phyloP scores from a whole-genome alignment of 2,329 filamentous ascomycete species.

The Colletotrichum sp. region DNA sequence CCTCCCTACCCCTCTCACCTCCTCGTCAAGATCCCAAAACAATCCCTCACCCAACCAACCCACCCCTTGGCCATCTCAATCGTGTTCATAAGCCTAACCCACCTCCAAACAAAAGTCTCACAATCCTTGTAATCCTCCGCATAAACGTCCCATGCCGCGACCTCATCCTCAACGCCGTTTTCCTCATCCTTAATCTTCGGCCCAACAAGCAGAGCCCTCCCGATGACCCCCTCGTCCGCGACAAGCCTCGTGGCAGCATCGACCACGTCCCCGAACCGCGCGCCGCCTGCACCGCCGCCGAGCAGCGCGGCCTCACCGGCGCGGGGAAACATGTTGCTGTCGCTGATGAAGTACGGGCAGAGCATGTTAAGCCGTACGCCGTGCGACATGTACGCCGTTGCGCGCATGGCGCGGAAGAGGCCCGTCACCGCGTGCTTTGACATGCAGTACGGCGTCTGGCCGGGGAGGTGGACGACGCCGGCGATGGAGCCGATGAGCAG shows the following conservation, averaged over 20 bases:
- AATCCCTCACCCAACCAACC: constrained; percentile 47
- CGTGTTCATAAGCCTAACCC: constrained; percentile 59
- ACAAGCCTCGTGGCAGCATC: constrained; percentile 67
- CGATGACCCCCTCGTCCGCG: constrained; percentile 61
- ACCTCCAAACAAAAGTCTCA: constrained; percentile 60
- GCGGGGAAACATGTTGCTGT: constrained; percentile 58
- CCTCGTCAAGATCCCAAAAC: background rate
- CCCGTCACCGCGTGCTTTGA: constrained; percentile 72
- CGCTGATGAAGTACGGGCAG: constrained; percentile 70
- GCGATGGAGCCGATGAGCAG: constrained; percentile 69
- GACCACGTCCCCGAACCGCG: constrained; percentile 62
- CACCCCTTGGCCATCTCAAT: constrained; percentile 56
- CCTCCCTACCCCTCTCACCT: background rate
- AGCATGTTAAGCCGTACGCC: constrained; percentile 69
- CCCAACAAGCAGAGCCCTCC: constrained; percentile 62
- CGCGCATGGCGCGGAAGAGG: constrained; percentile 64
- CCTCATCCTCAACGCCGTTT: constrained; percentile 22
- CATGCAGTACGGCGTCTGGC: constrained; percentile 58
- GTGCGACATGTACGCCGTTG: constrained; percentile 45
- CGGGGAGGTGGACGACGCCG: constrained; percentile 50
- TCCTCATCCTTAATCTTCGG: constrained; percentile 37
- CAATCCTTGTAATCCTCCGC: constrained; percentile 61
- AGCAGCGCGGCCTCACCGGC: constrained; percentile 52
- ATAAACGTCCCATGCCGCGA: constrained; percentile 65
- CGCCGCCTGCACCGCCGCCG: constrained; percentile 52